Base-by-base conservation (phyloP, 2,329 filamentous ascomycete species). In the Aspergillus oerlinghausenensis region DNA sequence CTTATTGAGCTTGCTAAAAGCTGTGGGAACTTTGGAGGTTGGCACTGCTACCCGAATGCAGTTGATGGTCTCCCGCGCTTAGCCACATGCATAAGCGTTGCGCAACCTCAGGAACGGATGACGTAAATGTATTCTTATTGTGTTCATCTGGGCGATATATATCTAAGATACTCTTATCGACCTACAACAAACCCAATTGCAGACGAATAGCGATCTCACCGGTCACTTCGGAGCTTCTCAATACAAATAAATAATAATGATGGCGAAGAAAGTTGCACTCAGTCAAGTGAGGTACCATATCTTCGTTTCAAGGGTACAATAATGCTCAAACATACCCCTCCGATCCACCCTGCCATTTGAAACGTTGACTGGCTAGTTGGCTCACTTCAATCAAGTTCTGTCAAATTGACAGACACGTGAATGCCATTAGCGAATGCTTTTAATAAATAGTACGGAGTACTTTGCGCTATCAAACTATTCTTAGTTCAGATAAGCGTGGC, bases 71-170 rank as follows among this genome's bases (percentile, higher is more conserved):
- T 17, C 2, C 21, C 14, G 9, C 14, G 2, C 9, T 4, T 17
- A 25, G 21, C 43, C 43, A 26, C 43, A 10, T 47, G 43, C 43
- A 25, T 47, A 47, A 25, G 43, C 23, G 21, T 47, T 38, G 9
- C 54, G 61, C 61, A 60, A 65, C 58, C 48, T 11, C 17, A 51
- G 11, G 7, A 28, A 26, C 38, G 11, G 54, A 66, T 66, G 64
- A 66, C 63, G 63, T 66, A 60, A 59, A 47, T 47, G 2, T 47
- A 11, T 21, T 17, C 19, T 23, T 11, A 17, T 10, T 21, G 8
- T 14, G 19, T 7, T 23, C 21, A 23, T 23, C n/a, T 4, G 8
- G 8, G 40, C 40, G n/a, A 43, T 10, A 11, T 17, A 45, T 23
- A 21, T 45, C 42, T 23, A 45, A 14, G 17, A 5, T 17, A 14